Conservation (phyloP, 2,329 filamentous ascomycete species). For the Rhynchosporium secalis region DNA sequence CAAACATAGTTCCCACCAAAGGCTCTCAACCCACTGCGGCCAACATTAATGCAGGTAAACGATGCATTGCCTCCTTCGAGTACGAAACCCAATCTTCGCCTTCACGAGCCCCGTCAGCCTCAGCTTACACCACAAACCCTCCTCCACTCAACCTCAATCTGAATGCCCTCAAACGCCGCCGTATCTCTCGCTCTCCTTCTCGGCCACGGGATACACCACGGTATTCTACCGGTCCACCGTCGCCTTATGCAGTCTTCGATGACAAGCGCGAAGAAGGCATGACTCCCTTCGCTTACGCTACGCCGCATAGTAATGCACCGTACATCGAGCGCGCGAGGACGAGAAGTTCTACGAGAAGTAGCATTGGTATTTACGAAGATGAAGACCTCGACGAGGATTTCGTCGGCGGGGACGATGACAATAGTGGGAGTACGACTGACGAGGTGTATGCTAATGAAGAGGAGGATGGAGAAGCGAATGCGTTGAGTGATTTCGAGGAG, state of each 20-base stretch:
- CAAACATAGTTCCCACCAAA: slow-evolving; percentile 41
- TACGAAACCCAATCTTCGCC: slow-evolving; percentile 34
- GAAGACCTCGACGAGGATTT: slow-evolving; percentile 8
- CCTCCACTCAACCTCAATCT: slow-evolving; percentile 12
- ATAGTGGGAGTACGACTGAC: slow-evolving; percentile 31
- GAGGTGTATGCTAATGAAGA: slow-evolving; percentile 32
- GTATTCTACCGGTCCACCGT: slow-evolving; percentile 46
- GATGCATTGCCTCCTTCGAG: slow-evolving; percentile 49
- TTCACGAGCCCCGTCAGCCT: slow-evolving; percentile 2
- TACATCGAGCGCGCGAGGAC: slow-evolving; percentile 32
- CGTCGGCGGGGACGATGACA: slow-evolving; percentile 32
- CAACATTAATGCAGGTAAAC: slow-evolving; percentile 37
- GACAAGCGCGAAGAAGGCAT: slow-evolving; percentile 44
- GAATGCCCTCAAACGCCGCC: slow-evolving; percentile 34
- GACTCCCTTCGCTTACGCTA: slow-evolving; percentile 71
- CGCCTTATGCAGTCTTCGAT: slow-evolving; percentile 35
- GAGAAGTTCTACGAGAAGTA: slow-evolving; percentile 8
- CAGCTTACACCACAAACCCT: not conserved
- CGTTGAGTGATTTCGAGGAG: not conserved
- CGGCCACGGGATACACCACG: slow-evolving; percentile 54
- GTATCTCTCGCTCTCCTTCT: slow-evolving; percentile 58
- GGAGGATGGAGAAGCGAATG: slow-evolving; percentile 27
- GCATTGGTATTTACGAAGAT: slow-evolving; percentile 28
- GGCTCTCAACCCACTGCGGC: slow-evolving; percentile 36
- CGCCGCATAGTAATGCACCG: slow-evolving; percentile 67